Base-by-base conservation (phyloP, 441 rosid species). In the Gossypium gossypioides region DNA sequence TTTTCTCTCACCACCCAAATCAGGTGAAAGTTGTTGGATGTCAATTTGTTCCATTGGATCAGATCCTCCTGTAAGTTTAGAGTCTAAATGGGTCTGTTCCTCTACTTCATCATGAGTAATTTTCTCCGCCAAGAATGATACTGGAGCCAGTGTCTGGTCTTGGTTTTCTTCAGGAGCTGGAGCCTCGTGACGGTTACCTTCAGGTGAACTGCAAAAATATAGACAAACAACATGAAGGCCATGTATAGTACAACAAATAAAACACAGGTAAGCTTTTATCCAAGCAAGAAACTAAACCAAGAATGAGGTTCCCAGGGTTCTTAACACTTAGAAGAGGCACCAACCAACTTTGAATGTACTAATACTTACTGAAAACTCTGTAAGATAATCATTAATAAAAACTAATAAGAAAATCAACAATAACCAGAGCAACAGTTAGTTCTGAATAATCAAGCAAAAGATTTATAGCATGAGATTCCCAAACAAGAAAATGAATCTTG, bases 131-230 rank as follows among this genome's bases (percentile, higher is more conserved):
- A 74, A 56, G 77, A 74, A 77, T 54, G 75, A 67, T 72, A 81
- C 96, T 74, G 77, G 81, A 76, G 79, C 84, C 85, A 85, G 74
- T 76, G 82, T 76, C 63, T 70, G 80, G 57, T 74, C 78, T 56
- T 72, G 78, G 72, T 75, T 81, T 81, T 82, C 82, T 67, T 86
- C 92, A 68, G 83, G 72, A 78, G 81, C 75, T 72, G 81, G 85
- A 62, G 75, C 76, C 71, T 67, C 85, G 44, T 71, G 87, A 72
- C 44, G 75, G 75, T 76, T 77, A 46, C 87, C 93, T 82, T 86
- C 97, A 16, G 93, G 92, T 44, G 96, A 91, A 82, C 99, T 96
- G 89, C 56, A 75, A 78, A 74, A 76, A 67, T 19, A 61, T 57
- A 50, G 10, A 46, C 19, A 65, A 27, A 67, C 55, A 78, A 54